Conservation (phyloP, 306 rosid species). For the Dryas drummondii region DNA sequence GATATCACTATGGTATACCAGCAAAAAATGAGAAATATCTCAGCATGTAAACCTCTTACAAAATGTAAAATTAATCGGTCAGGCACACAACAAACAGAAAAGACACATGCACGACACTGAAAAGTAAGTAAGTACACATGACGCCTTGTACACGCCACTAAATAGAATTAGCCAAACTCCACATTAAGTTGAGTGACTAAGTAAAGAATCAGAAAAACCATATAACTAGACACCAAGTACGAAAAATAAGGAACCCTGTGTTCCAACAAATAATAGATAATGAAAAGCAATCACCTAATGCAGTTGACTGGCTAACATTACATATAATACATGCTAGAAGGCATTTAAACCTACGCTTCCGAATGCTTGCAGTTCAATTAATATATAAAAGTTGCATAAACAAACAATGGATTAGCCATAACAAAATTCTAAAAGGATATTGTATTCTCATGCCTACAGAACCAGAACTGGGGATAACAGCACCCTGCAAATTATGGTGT, state of each 20-base stretch:
- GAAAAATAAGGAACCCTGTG: not conserved
- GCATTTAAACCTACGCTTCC: not conserved
- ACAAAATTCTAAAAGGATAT: conserved; percentile 64
- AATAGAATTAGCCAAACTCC: not conserved
- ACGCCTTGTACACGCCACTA: not conserved
- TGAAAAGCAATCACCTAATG: not conserved
- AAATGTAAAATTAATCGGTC: not conserved
- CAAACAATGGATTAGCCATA: conserved; percentile 12
- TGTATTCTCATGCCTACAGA: conserved; percentile 99
- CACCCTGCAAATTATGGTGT: conserved; percentile 95
- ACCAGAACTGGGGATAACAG: conserved; percentile 97
- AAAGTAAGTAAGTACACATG: not conserved
- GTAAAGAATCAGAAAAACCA: not conserved
- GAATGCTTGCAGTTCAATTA: not conserved
- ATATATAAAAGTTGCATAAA: not conserved
- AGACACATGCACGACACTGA: not conserved
- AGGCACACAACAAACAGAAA: not conserved
- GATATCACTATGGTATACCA: not conserved
- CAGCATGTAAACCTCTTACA: not conserved
- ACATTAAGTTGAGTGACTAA: not conserved
- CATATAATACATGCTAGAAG: not conserved
- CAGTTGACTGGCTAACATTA: not conserved
- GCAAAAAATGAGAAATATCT: not conserved
- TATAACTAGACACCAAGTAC: not conserved
- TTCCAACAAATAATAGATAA: not conserved